phyloP scores from a whole-genome alignment of 176 grass and related monocot genomes.

The Lolium rigidum region DNA sequence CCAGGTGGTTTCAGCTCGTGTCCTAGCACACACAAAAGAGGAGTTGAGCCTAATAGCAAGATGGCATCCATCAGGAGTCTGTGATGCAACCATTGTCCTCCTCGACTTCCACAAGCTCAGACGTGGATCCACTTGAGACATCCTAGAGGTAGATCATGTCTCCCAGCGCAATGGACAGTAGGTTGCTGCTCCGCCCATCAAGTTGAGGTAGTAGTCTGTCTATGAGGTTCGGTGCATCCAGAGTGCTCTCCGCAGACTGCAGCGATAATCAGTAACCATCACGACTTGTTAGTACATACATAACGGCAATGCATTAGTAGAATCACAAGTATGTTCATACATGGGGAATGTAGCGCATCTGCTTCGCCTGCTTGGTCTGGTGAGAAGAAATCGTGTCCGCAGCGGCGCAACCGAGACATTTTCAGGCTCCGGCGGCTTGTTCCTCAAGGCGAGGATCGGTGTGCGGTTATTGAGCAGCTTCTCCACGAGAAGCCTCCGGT shows the following conservation, averaged over 20 bases:
- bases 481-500: slow-evolving; percentile 70
- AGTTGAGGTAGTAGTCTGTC: slow-evolving; percentile 80
- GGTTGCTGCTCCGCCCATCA: slow-evolving; percentile 65
- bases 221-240: slow-evolving; percentile 65
- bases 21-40: slow-evolving; percentile 52
- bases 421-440: slow-evolving; percentile 64
- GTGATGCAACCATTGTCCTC: slow-evolving; percentile 64
- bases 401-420: slow-evolving; percentile 13
- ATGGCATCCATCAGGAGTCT: slow-evolving; percentile 63
- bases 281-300: background rate
- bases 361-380: slow-evolving; percentile 55
- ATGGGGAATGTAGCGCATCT: slow-evolving; percentile 70
- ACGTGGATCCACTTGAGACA: slow-evolving; percentile 55
- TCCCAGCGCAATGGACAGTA: slow-evolving; percentile 68
- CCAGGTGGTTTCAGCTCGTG: slow-evolving; percentile 56
- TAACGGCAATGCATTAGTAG: background rate
- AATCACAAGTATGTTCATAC: slow-evolving; percentile 13
- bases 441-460: slow-evolving; percentile 67
- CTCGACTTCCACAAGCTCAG: slow-evolving; percentile 66
- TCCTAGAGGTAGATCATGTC: slow-evolving; percentile 70
- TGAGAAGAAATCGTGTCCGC: slow-evolving; percentile 33
- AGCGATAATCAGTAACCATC: slow-evolving; percentile 22
- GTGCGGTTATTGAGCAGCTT: slow-evolving; percentile 72
- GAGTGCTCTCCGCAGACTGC: slow-evolving; percentile 73
- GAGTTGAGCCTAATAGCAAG: slow-evolving; percentile 68